A percentile compares a stretch with the other conserved stretches of the same genome.
Conservation (phyloP, 2,329 filamentous ascomycete species). For the Teratosphaeria viscida region DNA sequence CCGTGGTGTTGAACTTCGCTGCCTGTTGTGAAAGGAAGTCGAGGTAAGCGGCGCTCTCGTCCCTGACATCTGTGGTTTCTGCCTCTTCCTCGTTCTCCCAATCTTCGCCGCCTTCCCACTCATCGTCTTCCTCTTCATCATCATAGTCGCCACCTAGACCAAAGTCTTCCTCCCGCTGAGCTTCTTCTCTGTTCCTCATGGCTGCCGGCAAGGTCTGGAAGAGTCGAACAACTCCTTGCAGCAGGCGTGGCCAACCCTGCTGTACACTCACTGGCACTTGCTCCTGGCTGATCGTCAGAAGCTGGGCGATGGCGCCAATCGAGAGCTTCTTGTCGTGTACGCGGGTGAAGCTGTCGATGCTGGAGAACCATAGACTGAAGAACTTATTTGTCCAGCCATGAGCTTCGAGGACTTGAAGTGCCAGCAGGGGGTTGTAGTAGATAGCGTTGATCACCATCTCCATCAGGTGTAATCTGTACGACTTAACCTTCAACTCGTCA, state of each 20-base stretch:
- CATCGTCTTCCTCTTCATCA: conserved; percentile 67
- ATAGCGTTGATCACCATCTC: conserved; percentile 98
- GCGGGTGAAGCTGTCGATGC: conserved; percentile 82
- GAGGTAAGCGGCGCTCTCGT: conserved; percentile 87
- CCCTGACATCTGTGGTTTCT: conserved; percentile 60
- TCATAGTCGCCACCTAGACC: conserved; percentile 63
- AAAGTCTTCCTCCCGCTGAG: conserved; percentile 74
- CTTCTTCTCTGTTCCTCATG: conserved; percentile 84
- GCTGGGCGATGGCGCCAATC: conserved; percentile 80
- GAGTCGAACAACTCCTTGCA: conserved; percentile 78
- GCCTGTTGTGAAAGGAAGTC: conserved; percentile 86
- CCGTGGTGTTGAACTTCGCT: conserved; percentile 41
- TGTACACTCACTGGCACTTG: conserved; percentile 88
- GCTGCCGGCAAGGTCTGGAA: conserved; percentile 87
- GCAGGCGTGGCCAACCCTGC: conserved; percentile 84
- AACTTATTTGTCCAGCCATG: conserved; percentile 98
- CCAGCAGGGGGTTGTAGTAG: conserved; percentile 86
- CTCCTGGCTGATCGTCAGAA: conserved; percentile 67
- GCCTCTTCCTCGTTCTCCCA: conserved; percentile 55
- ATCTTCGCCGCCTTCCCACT: conserved; percentile 65
- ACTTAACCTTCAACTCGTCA: conserved; percentile 76
- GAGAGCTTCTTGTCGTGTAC: conserved; percentile 99
- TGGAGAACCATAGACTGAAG: conserved; percentile 96
- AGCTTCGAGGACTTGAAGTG: conserved; percentile 76
- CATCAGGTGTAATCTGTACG: conserved; percentile 91